Evolutionary conservation across 139 green algal species (phyloP), one percentile per base, ranked within the genome.

Genomic region (Closterium sp.): DNA sequence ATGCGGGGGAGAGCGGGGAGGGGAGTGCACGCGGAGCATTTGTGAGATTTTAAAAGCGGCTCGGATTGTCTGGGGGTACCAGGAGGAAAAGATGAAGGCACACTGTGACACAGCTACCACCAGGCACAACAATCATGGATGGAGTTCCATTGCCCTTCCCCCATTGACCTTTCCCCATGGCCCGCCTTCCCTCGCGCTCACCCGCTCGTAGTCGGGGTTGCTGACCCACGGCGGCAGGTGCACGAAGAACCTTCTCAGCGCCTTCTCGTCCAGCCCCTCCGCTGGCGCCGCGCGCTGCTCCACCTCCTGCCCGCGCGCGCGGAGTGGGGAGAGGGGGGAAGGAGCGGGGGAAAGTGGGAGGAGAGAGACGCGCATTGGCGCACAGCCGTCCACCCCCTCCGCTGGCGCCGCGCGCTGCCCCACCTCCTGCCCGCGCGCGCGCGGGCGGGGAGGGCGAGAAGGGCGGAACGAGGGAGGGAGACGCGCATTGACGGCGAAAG

Each of bases 191-290:
- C 62, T 13, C 62, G 62, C 19, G 38, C n/a, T 87, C 85, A 87
- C 85, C 85, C 85, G 85, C 28, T 87, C 85, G 32, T 32, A 87
- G 85, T 87, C 85, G 21, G 85, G 85, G 50, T 27, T 91, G 50
- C 38, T 91, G 34, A 50, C 34, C 50, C 32, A 91, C 31, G 30
- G 88, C 50, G 88, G 27, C 32, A 70, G 28, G 4, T 50, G 22
- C 86, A 89, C 31, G 30, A 42, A 45, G 86, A 50, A 89, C 28
- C 86, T 38, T 42, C 30, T 70, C 86, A 50, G 29, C 22, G 29
- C 31, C 86, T 89, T n/a, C 86, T 42, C 32, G 29, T 90, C 29
- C 87, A 73, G 28, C 10, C 28, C 85, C 85, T 87, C 62, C 62
- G 62, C 19, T 13, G 62, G 62, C 62, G 62, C 62, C 62, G 62